Evolutionary conservation across 805 yeast genomes (phyloP).

Genomic region (Candida golubevii): DNA sequence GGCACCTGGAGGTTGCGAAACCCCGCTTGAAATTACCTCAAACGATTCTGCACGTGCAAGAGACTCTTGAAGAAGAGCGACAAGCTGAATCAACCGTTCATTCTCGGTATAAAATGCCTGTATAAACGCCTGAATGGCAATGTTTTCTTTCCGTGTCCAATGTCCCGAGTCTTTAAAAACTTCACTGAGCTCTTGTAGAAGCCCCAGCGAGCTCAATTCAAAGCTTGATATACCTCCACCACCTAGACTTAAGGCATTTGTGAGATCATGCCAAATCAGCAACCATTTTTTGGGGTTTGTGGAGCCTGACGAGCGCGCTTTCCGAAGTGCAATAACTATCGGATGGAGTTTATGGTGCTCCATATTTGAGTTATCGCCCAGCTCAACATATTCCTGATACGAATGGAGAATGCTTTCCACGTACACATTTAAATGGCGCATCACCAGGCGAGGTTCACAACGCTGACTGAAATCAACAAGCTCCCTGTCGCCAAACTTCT

Average conservation of each 20-base stretch:
- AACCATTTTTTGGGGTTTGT: slow-evolving; percentile 36
- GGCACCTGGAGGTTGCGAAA: slow-evolving; percentile 8
- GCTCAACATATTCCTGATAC: slow-evolving; percentile 3
- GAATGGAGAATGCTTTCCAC: not conserved
- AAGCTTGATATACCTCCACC: slow-evolving; percentile 54
- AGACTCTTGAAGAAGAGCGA: slow-evolving; percentile 54
- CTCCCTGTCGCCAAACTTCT: slow-evolving; percentile 29
- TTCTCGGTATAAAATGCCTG: slow-evolving; percentile 30
- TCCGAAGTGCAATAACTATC: not conserved
- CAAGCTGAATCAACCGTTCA: slow-evolving; percentile 5
- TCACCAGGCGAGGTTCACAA: not conserved
- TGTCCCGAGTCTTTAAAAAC: slow-evolving; percentile 1
- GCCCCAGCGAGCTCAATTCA: slow-evolving; percentile 68
- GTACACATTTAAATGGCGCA: not conserved
- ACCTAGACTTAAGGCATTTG: slow-evolving; percentile 10
- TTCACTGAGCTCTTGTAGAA: slow-evolving; percentile 35
- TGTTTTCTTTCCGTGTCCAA: not conserved
- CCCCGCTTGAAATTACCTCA: slow-evolving; percentile 53
- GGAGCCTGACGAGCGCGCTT: not conserved
- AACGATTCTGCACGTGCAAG: slow-evolving; percentile 71
- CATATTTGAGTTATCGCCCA: not conserved
- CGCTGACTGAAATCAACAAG: slow-evolving; percentile 16
- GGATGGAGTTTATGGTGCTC: slow-evolving; percentile 2
- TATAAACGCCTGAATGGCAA: slow-evolving; percentile 39
- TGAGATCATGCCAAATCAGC: slow-evolving; percentile 23